phyloP scores from a whole-genome alignment of 169 alveolate genomes.

The Haemoproteus tartakovskyi region DNA sequence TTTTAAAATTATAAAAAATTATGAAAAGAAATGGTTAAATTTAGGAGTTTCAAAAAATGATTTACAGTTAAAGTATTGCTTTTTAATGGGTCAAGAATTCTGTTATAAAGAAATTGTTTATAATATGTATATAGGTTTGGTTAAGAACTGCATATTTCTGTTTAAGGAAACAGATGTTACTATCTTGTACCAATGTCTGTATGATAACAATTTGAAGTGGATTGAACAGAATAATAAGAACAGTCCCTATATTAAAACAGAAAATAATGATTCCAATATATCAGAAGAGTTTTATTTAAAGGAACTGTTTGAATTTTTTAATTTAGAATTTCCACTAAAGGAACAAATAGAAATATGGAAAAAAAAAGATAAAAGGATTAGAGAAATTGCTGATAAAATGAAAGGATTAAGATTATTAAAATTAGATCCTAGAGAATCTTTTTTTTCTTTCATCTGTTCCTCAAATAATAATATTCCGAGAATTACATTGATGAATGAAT shows the following conservation, averaged over 20 bases:
- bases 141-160: slow-evolving; percentile 36
- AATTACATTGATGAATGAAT: slow-evolving; percentile 69
- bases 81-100: slow-evolving; percentile 56
- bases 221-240: not conserved
- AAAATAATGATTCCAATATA: not conserved
- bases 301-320: slow-evolving; percentile 35
- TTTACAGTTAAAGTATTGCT: slow-evolving; percentile 39
- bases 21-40: slow-evolving; percentile 10
- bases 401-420: slow-evolving; percentile 73
- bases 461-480: slow-evolving; percentile 80
- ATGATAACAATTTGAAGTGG: not conserved
- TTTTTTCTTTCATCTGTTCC: slow-evolving; percentile 79
- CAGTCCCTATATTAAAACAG: not conserved
- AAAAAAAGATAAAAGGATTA: slow-evolving; percentile 66
- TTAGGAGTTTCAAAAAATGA: slow-evolving; percentile 20
- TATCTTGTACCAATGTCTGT: slow-evolving; percentile 33
- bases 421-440: slow-evolving; percentile 75
- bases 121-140: slow-evolving; percentile 14
- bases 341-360: slow-evolving; percentile 60
- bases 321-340: slow-evolving; percentile 36
- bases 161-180: slow-evolving; percentile 30
- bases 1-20: slow-evolving; percentile 50
- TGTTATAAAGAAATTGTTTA: slow-evolving; percentile 23
- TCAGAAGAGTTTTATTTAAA: not conserved
- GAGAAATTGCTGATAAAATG: slow-evolving; percentile 56